A percentile compares a stretch with the other conserved stretches of the same genome.
Conservation (phyloP, 2,329 filamentous ascomycete species). For the Hypoxylon sp. region DNA sequence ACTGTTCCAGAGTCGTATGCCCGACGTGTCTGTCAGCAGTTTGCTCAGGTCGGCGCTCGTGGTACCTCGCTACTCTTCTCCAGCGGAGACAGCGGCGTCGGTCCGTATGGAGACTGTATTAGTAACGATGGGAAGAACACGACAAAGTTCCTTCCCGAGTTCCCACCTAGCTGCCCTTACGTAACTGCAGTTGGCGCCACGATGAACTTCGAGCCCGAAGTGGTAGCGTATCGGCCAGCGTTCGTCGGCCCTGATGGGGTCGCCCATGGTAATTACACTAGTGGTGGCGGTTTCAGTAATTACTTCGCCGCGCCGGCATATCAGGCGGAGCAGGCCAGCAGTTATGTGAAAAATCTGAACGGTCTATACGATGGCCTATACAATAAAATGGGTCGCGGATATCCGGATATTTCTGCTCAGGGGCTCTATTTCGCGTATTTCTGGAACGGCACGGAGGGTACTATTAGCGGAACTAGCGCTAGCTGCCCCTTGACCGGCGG, state of each 20-base stretch:
- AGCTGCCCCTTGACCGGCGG: constrained; percentile 70
- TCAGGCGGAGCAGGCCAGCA: constrained; percentile 57
- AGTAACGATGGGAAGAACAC: constrained; percentile 71
- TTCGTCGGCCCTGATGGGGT: constrained; percentile 49
- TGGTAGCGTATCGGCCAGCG: constrained; percentile 56
- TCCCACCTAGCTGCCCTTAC: constrained; percentile 64
- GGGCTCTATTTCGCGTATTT: constrained; percentile 54
- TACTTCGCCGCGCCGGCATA: constrained; percentile 61
- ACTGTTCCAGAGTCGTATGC: constrained; percentile 68
- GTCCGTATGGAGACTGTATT: constrained; percentile 58
- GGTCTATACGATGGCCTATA: constrained; percentile 61
- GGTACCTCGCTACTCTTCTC: constrained; percentile 67
- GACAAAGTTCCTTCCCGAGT: constrained; percentile 67
- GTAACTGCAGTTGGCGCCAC: constrained; percentile 55
- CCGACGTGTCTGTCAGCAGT: constrained; percentile 65
- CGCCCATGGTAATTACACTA: constrained; percentile 44
- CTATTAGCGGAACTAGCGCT: constrained; percentile 67
- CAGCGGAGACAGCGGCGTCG: constrained; percentile 65
- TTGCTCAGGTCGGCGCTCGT: constrained; percentile 68
- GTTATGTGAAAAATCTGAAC: constrained; percentile 60
- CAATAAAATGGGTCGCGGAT: constrained; percentile 61
- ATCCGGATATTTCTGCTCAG: constrained; percentile 61
- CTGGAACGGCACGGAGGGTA: constrained; percentile 55
- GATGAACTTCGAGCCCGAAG: constrained; percentile 55
- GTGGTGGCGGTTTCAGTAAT: constrained; percentile 63